These are phyloP conservation scores for Lecanosticta acicola DNA, from an alignment of 2,329 filamentous ascomycete genomes.

Conservation along the genomic window DNA sequence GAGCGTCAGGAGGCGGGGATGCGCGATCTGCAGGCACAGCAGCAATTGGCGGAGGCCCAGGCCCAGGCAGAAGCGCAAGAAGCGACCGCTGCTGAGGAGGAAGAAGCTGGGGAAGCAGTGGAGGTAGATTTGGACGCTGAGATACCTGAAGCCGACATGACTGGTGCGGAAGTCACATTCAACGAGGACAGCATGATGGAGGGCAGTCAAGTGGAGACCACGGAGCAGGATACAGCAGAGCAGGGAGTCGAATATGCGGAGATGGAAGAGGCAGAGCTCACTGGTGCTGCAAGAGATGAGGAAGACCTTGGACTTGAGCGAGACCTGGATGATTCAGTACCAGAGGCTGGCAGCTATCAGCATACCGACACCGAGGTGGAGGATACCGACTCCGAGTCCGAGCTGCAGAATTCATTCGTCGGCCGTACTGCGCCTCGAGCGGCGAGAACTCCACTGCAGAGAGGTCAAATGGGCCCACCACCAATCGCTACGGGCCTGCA, in stretches of 20 bases:
- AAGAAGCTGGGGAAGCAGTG: conserved; percentile 48
- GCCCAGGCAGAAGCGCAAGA: conserved; percentile 31
- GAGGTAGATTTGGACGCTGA: conserved; percentile 53
- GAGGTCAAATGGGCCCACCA: conserved; percentile 7
- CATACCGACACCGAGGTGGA: conserved; percentile 51
- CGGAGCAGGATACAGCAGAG: conserved; percentile 37
- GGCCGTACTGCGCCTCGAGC: conserved; percentile 16
- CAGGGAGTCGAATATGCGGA: conserved; percentile 40
- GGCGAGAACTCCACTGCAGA: conserved; percentile 10
- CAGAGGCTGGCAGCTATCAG: conserved; percentile 50
- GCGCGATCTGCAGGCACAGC: conserved; percentile 61
- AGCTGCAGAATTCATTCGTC: conserved; percentile 26
- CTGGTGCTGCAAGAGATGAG: conserved; percentile 44
- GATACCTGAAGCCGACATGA: conserved; percentile 57
- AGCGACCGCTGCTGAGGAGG: conserved; percentile 38
- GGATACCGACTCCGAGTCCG: conserved; percentile 31
- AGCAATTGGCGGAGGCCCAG: conserved; percentile 53
- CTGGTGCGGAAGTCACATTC: conserved; percentile 47
- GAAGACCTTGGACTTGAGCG: conserved; percentile 38
- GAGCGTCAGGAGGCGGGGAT: conserved; percentile 64
- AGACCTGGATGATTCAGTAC: conserved; percentile 45
- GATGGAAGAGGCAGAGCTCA: conserved; percentile 44
- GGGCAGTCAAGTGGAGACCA: conserved; percentile 38
- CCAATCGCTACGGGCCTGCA: conserved; percentile 19
- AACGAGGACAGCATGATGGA: conserved; percentile 47